A percentile compares a stretch with the other conserved stretches of the same genome.
These are phyloP conservation scores for Allomyces macrogynus DNA, from an alignment of 192 early-diverging fungal species.

Conservation along the genomic window DNA sequence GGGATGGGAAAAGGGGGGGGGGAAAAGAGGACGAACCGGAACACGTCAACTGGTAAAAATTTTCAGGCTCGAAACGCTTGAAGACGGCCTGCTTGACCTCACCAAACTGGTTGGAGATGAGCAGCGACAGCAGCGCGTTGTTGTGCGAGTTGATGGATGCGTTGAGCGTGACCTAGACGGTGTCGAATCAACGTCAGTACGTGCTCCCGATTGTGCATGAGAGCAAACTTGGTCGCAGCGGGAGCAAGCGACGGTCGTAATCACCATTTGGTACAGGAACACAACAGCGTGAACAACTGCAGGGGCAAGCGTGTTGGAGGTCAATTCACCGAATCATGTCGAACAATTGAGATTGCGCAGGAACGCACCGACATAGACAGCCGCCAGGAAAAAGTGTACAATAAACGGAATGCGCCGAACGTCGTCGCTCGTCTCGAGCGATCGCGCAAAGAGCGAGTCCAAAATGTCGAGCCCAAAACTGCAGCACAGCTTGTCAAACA, in stretches of 20 bases:
- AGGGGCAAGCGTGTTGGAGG: not conserved
- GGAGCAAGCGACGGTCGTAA: too few relatives aligned
- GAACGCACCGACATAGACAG: too few relatives aligned
- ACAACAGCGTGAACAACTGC: constrained; percentile 74
- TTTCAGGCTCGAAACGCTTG: constrained; percentile 90
- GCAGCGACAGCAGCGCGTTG: constrained; percentile 72
- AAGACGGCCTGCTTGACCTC: constrained; percentile 96
- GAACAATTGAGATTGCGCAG: too few relatives aligned
- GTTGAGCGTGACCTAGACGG: constrained; percentile 42
- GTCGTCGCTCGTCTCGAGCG: too few relatives aligned
- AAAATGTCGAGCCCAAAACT: constrained; percentile 89
- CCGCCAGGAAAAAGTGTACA: too few relatives aligned
- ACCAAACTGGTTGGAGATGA: constrained; percentile 93
- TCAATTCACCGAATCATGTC: too few relatives aligned
- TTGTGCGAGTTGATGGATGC: constrained; percentile 92
- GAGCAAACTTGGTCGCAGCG: too few relatives aligned
- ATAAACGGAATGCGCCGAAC: too few relatives aligned
- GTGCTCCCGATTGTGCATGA: too few relatives aligned
- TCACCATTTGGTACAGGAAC: constrained; percentile 81
- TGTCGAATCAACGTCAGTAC: too few relatives aligned
- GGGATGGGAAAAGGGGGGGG: too few relatives aligned
- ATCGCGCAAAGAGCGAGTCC: constrained; percentile 75
- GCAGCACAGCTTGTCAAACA: constrained; percentile 78
- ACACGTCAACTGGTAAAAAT: constrained; percentile 86
- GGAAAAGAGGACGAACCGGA: constrained; percentile 29